Conservation (phyloP, 768 basidiomycete species). For the Kwoniella shandongensis region DNA sequence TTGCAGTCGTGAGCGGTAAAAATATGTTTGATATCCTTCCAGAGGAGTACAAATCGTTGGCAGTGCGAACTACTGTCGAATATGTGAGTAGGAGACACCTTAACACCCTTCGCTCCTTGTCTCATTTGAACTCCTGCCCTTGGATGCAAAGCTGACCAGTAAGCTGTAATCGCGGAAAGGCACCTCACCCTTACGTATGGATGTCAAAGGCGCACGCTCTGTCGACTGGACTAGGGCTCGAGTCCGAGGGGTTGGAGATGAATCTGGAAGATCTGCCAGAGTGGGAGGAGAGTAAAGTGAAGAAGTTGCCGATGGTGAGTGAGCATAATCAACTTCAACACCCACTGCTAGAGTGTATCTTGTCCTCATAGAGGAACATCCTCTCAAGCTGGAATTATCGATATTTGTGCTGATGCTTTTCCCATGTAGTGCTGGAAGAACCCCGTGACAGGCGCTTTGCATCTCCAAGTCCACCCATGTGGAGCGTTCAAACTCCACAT, state of each 20-base stretch:
- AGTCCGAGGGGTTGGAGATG: conserved; percentile 71
- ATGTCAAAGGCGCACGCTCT: conserved; percentile 74
- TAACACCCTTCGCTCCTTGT: not conserved
- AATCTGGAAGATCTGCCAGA: conserved; percentile 66
- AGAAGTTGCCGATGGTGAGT: conserved; percentile 66
- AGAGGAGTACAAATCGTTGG: conserved; percentile 69
- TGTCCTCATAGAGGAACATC: too few species aligned
- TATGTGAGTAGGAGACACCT: conserved; percentile 62
- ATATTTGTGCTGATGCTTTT: too few species aligned
- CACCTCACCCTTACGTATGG: conserved; percentile 84
- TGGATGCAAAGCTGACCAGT: not conserved
- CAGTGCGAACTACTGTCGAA: conserved; percentile 70
- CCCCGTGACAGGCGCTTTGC: conserved; percentile 73
- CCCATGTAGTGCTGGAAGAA: conserved; percentile 78
- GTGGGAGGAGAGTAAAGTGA: conserved; percentile 77
- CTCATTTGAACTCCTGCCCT: not conserved
- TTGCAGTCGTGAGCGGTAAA: conserved; percentile 61
- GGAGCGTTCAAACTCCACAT: conserved; percentile 67
- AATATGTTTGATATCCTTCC: conserved; percentile 81
- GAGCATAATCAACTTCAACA: too few species aligned
- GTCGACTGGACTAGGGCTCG: conserved; percentile 78
- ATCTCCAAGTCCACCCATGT: conserved; percentile 88
- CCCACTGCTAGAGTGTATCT: too few species aligned
- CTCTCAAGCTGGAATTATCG: too few species aligned
- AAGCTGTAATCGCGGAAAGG: conserved; percentile 8